Conservation (phyloP, 768 basidiomycete species). For the Suillus hirtellus region DNA sequence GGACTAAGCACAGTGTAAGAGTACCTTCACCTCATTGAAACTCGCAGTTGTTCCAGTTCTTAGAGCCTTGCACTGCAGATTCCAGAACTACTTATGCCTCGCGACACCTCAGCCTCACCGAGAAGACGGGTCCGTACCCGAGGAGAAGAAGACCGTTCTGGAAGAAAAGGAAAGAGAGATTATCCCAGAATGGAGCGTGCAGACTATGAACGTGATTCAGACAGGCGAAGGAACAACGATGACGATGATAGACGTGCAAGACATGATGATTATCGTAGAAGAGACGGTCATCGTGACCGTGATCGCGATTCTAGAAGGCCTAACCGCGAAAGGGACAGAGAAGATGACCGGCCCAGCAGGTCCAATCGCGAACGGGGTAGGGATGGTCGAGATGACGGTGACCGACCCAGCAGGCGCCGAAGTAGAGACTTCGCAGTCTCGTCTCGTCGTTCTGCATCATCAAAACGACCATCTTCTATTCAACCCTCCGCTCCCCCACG, state of each 20-base stretch:
- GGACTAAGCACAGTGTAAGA: background rate
- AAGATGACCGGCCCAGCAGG: slow-evolving; percentile 30
- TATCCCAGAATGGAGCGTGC: slow-evolving; percentile 7
- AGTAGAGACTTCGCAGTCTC: slow-evolving; percentile 34
- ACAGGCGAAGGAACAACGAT: slow-evolving; percentile 24
- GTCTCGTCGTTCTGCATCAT: slow-evolving; percentile 63
- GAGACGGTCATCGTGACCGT: slow-evolving; percentile 15
- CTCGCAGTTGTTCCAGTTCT: background rate
- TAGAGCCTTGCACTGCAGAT: background rate
- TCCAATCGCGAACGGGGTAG: slow-evolving; percentile 42
- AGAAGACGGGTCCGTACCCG: slow-evolving; percentile 14
- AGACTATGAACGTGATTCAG: slow-evolving; percentile 15
- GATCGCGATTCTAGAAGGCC: slow-evolving; percentile 26
- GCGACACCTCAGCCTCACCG: slow-evolving; percentile 6
- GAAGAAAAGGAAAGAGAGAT: slow-evolving; percentile 13
- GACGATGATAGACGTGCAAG: slow-evolving; percentile 18
- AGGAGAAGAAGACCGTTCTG: slow-evolving; percentile 17
- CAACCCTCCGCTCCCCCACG: slow-evolving; percentile 34
- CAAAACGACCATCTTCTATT: slow-evolving; percentile 34
- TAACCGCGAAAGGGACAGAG: slow-evolving; percentile 48
- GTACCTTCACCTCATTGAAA: background rate
- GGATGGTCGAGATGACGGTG: slow-evolving; percentile 35
- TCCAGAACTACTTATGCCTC: slow-evolving; percentile 2
- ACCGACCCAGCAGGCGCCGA: slow-evolving; percentile 26
- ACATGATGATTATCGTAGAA: slow-evolving; percentile 12